Conservation (phyloP, 2,329 filamentous ascomycete genomes). For the Dactylonectria estremocensis region DNA sequence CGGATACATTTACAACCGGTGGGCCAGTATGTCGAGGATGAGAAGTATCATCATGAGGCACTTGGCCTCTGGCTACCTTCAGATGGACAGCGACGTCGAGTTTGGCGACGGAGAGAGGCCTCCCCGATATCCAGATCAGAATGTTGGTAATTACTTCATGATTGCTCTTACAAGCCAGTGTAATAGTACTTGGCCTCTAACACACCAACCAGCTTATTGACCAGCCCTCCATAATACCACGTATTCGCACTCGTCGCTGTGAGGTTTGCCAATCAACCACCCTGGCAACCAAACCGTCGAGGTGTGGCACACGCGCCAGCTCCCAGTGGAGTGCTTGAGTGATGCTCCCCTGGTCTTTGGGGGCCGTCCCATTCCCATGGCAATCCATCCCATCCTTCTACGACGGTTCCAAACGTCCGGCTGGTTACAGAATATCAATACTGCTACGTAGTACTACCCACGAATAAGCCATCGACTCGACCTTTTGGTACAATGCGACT, state of each 20-base stretch:
- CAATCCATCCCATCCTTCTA: slow-evolving; percentile 6
- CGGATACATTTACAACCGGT: background rate
- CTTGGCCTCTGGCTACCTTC: no score
- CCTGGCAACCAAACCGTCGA: background rate
- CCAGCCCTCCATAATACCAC: background rate
- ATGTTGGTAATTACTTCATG: no score
- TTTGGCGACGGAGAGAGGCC: no score
- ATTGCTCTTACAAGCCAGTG: no score
- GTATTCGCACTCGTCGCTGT: background rate
- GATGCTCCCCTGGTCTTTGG: background rate
- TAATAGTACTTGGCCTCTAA: background rate
- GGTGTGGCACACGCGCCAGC: background rate
- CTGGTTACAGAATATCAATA: slow-evolving; percentile 18
- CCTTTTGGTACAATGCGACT: background rate
- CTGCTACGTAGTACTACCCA: no score
- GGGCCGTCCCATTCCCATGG: slow-evolving; percentile 1
- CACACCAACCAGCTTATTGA: background rate
- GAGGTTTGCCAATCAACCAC: background rate
- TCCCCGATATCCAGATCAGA: no score
- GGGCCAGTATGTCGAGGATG: background rate
- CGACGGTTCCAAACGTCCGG: slow-evolving; percentile 17
- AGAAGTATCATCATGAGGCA: no score
- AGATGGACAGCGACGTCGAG: no score
- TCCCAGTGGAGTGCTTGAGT: background rate
- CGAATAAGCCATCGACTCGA: background rate